Percentiles rank a stretch among this genome's conserved stretches.
Evolutionary conservation across 768 basidiomycete species (phyloP).

Genomic region (Lepiota venenata): DNA sequence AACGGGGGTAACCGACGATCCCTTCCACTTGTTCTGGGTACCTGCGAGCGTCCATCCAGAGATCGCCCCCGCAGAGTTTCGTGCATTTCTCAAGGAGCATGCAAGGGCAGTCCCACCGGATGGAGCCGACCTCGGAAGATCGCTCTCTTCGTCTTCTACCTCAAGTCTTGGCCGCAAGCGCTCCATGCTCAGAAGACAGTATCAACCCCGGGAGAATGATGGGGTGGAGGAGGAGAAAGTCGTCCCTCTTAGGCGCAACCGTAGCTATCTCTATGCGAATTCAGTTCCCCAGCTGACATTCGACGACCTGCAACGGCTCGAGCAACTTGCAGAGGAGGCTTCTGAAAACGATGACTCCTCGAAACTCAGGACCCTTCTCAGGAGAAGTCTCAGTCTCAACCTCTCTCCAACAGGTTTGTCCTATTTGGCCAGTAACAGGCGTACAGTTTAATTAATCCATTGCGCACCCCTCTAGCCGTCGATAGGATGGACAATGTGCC

Average conservation of each 20-base stretch:
- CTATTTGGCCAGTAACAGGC: slow-evolving; percentile 8
- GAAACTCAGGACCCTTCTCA: slow-evolving; percentile 71
- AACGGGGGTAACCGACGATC: slow-evolving; percentile 60
- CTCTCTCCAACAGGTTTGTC: slow-evolving; percentile 79
- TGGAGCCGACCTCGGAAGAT: slow-evolving; percentile 26
- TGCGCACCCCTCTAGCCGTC: slow-evolving; percentile 41
- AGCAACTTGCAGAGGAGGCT: slow-evolving; percentile 90
- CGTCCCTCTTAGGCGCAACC: slow-evolving; percentile 65
- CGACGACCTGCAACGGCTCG: slow-evolving; percentile 90
- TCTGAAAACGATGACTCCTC: slow-evolving; percentile 79
- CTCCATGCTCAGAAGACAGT: slow-evolving; percentile 94
- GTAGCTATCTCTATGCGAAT: slow-evolving; percentile 60
- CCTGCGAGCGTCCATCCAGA: slow-evolving; percentile 96
- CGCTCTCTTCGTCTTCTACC: slow-evolving; percentile 34
- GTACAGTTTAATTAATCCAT: slow-evolving; percentile 8
- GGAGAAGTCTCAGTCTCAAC: slow-evolving; percentile 87
- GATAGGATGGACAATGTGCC: slow-evolving; percentile 66
- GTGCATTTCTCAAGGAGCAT: slow-evolving; percentile 93
- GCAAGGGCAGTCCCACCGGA: slow-evolving; percentile 57
- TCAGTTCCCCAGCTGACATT: slow-evolving; percentile 87
- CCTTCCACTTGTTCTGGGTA: slow-evolving; percentile 96
- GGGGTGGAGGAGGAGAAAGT: slow-evolving; percentile 65
- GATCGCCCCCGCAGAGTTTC: slow-evolving; percentile 95
- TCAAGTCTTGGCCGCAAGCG: slow-evolving; percentile 74
- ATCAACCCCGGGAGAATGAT: slow-evolving; percentile 78